Evolutionary conservation across 257 asterid genomes (phyloP).

Genomic region (Phtheirospermum japonicum): DNA sequence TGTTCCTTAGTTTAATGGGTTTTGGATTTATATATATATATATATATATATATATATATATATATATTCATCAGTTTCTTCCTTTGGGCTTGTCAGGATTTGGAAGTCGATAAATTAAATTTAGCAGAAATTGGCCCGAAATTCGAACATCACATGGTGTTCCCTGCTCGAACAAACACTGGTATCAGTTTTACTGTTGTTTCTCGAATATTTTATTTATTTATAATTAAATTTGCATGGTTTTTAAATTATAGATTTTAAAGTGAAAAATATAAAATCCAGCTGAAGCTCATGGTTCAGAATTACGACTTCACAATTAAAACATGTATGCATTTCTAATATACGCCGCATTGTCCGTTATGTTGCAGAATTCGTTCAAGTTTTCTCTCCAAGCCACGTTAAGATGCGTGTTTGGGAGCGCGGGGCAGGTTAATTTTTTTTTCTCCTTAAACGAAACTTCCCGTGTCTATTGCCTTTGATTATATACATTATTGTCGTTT

Average conservation of each 20-base stretch:
- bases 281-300: conserved; percentile 1
- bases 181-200: conserved; percentile 35
- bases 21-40: no score
- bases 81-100: conserved; percentile 38
- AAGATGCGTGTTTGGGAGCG: conserved; percentile 97
- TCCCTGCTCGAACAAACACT: conserved; percentile 86
- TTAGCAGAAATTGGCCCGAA: conserved; percentile 78
- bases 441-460: neutral
- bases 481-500: neutral
- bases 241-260: conserved; percentile 1
- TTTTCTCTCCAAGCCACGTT: conserved; percentile 63
- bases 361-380: conserved; percentile 77
- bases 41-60: no score
- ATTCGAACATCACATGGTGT: conserved; percentile 65
- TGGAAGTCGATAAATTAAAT: conserved; percentile 65
- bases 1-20: conserved; percentile 1
- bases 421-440: conserved; percentile 66
- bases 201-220: no score
- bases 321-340: neutral
- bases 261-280: neutral
- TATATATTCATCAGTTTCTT: conserved; percentile 7
- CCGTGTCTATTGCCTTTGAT: neutral
- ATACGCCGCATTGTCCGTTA: conserved; percentile 3
- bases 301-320: neutral
- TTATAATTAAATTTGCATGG: no score